Base-by-base conservation (phyloP, 1,139 yeast species). In the Yarrowia galli region DNA sequence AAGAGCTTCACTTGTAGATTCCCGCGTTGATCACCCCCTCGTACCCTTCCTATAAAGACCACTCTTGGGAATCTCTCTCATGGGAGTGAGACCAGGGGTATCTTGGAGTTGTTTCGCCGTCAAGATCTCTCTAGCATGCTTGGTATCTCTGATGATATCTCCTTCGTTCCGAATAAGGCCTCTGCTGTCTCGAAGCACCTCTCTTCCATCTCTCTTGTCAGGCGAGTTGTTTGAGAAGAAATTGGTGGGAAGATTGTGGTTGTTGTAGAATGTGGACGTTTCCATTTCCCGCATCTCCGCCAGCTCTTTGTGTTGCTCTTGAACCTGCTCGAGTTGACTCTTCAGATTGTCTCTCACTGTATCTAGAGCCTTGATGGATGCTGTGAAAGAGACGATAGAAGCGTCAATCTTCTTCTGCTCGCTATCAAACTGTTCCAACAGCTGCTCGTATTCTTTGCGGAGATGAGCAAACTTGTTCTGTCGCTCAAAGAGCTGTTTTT, bases 391-490 rank as follows among this genome's bases (percentile, higher is more conserved):
- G 15, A n/a, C 28, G 8, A 35, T 18, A 1, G 58, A 18, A 12
- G 13, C 28, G n/a, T 51, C 28, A 3, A 51, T 51, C 5, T 51
- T 22, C 7, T 35, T 20, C 23, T 51, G 15, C n/a, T 35, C 42
- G 0, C 3, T 6, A 15, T 51, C 58, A 51, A 35, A 51, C 28
- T 51, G 40, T 15, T 35, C 58, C 42, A 51, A 28, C 25, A 51
- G n/a, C 58, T 8, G 3, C 2, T 51, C 58, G 18, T 51, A 51
- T n/a, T 51, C 28, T 35, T 20, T 35, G 13, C 58, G 42, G 3
- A 51, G 42, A 20, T 51, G 58, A 0, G 58, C 40, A 32, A 51
- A 51, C 58, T 51, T 35, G 58, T 35, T 51, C 15, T 51, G 58
- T 13, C 28, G 40, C 3, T 51, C 58, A 51, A 35, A 20, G 25